A percentile compares a stretch with the other conserved stretches of the same genome.
These are phyloP conservation scores for Nigrospora sphaerica DNA, from an alignment of 2,329 filamentous ascomycete genomes.

Conservation along the genomic window DNA sequence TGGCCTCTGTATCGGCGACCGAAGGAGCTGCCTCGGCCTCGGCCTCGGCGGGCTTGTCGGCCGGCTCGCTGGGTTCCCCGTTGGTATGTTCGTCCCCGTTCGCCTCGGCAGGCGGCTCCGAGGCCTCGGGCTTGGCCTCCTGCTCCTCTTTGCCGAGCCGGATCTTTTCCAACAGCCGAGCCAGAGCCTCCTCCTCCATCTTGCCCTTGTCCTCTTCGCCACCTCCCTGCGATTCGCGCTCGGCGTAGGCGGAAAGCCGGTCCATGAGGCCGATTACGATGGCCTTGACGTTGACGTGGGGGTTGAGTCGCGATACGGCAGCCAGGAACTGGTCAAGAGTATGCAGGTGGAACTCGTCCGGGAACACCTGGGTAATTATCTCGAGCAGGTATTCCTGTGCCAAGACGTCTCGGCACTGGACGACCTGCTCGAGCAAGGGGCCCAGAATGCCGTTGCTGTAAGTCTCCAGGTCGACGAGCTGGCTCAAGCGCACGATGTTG, in stretches of 20 bases:
- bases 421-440: conserved; percentile 89
- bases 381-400: conserved; percentile 96
- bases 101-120: conserved; percentile 25
- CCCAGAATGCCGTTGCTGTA: conserved; percentile 89
- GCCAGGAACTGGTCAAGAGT: conserved; percentile 93
- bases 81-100: conserved; percentile 27
- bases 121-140: conserved; percentile 14
- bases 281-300: conserved; percentile 94
- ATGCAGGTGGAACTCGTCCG: conserved; percentile 95
- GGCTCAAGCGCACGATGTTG: conserved; percentile 90
- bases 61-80: conserved; percentile 25
- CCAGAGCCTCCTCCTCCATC: conserved; percentile 77
- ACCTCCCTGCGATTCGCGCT: conserved; percentile 71
- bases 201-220: conserved; percentile 65
- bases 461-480: conserved; percentile 87
- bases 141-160: conserved; percentile 56
- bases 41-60: conserved; percentile 18
- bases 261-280: conserved; percentile 99
- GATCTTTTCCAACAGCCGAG: conserved; percentile 70
- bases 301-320: conserved; percentile 86
- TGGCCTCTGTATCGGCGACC: conserved; percentile 38
- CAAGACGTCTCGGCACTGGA: conserved; percentile 93
- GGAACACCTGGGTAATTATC: conserved; percentile 98
- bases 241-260: conserved; percentile 87
- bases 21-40: conserved; percentile 30